These are phyloP conservation scores for Pelargonium fulgidum DNA, from an alignment of 441 rosid species.

Conservation along the genomic window DNA sequence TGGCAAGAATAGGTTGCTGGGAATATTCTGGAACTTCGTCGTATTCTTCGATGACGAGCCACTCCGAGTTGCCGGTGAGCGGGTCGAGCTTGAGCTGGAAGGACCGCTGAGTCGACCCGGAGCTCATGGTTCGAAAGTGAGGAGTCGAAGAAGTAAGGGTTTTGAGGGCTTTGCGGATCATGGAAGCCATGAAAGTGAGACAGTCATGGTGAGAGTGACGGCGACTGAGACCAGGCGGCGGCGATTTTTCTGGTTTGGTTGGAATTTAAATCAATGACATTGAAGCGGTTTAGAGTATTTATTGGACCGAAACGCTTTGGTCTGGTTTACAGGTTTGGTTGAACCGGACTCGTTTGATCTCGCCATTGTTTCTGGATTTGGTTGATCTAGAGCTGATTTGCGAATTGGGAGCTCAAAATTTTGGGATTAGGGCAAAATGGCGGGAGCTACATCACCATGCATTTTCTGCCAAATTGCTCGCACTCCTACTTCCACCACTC, in stretches of 20 bases:
- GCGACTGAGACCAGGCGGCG: neutral
- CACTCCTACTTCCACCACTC: slow-evolving; percentile 40
- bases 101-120: slow-evolving; percentile 46
- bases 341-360: no score
- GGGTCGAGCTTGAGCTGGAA: slow-evolving; percentile 85
- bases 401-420: neutral
- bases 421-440: slow-evolving; percentile 32
- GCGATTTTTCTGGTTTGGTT: no score
- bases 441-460: slow-evolving; percentile 48
- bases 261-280: no score
- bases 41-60: slow-evolving; percentile 70
- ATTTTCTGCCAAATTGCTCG: slow-evolving; percentile 68
- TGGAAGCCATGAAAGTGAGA: slow-evolving; percentile 21
- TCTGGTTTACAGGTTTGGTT: no score
- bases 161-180: slow-evolving; percentile 35
- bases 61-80: slow-evolving; percentile 79
- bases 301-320: no score
- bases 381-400: neutral
- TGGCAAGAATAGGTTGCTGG: slow-evolving; percentile 47
- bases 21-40: slow-evolving; percentile 33
- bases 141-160: slow-evolving; percentile 14
- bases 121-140: slow-evolving; percentile 49
- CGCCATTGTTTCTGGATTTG: neutral
- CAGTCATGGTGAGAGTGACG: neutral
- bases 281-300: no score